Evolutionary conservation across 345 rosid species (phyloP).

Genomic region (Salix koriyanagi): DNA sequence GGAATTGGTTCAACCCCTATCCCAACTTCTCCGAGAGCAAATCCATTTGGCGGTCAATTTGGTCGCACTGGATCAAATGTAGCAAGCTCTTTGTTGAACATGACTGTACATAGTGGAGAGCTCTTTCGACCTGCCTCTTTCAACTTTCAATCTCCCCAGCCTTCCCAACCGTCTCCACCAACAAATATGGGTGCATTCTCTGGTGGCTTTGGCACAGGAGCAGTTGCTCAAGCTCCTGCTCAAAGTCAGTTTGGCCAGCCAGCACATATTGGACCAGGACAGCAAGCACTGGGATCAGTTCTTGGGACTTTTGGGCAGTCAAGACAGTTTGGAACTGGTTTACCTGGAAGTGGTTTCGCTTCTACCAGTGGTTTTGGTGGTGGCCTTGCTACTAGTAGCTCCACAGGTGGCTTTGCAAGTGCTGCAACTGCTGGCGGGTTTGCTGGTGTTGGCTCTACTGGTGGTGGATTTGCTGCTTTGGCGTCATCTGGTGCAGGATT

Average conservation of each 20-base stretch:
- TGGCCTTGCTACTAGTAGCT: constrained; percentile 47
- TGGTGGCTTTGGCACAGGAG: constrained; percentile 49
- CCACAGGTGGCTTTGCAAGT: constrained; percentile 56
- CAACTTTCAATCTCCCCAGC: constrained; percentile 56
- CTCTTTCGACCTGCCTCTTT: constrained; percentile 88
- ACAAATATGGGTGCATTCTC: constrained; percentile 47
- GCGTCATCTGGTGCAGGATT: constrained; percentile 53
- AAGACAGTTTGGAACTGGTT: constrained; percentile 70
- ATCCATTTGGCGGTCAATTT: constrained; percentile 73
- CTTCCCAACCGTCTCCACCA: constrained; percentile 56
- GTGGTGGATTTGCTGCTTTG: constrained; percentile 40
- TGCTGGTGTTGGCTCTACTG: constrained; percentile 33
- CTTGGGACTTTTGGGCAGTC: constrained; percentile 97
- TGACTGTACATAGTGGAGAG: constrained; percentile 73
- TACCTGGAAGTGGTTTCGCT: constrained; percentile 57
- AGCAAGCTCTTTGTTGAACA: constrained; percentile 45
- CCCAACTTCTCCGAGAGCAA: constrained; percentile 46
- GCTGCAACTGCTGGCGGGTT: constrained; percentile 46
- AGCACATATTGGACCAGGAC: constrained; percentile 72
- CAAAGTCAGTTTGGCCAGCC: constrained; percentile 78
- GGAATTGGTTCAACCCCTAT: constrained; percentile 65
- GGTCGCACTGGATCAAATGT: constrained; percentile 47
- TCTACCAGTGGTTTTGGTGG: constrained; percentile 50
- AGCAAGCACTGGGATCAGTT: constrained; percentile 87
- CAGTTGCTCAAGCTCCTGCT: constrained; percentile 48